Evolutionary conservation across 2,329 filamentous ascomycete genomes (phyloP).

Genomic region (Fusarium verticillioides): DNA sequence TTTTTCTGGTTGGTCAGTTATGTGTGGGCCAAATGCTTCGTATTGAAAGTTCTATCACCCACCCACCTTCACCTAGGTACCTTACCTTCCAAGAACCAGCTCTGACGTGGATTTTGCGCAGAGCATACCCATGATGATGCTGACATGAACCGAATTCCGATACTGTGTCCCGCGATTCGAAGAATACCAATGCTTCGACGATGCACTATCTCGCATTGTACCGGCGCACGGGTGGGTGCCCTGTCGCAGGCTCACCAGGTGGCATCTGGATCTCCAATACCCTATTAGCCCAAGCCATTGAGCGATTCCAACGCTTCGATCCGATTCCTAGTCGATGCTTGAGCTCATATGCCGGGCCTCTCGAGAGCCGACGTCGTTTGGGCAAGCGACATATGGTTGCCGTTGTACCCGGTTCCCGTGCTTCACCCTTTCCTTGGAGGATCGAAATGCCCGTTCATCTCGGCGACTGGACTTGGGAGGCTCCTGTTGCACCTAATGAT

Average conservation of each 20-base stretch:
- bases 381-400: conserved; percentile 66
- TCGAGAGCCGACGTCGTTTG: conserved; percentile 64
- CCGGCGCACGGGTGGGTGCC: conserved; percentile 34
- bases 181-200: conserved; percentile 46
- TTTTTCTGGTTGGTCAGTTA: conserved; percentile 23
- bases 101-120: neutral
- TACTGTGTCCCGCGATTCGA: neutral
- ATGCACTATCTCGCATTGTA: conserved; percentile 43
- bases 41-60: conserved; percentile 4
- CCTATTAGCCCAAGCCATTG: conserved; percentile 49
- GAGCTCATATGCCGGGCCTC: conserved; percentile 62
- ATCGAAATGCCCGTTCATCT: conserved; percentile 58
- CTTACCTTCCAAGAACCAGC: neutral
- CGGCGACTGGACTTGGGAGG: conserved; percentile 63
- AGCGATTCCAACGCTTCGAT: conserved; percentile 44
- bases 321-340: conserved; percentile 44
- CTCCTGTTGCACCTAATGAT: conserved; percentile 53
- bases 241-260: conserved; percentile 31
- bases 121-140: conserved; percentile 17
- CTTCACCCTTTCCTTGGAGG: conserved; percentile 58
- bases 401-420: conserved; percentile 54
- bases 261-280: conserved; percentile 49
- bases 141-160: conserved; percentile 11
- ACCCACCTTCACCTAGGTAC: neutral
- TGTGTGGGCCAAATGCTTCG: conserved; percentile 7